Base-by-base conservation (phyloP, 192 early-diverging fungal genomes). In the Coemansia pectinata region DNA sequence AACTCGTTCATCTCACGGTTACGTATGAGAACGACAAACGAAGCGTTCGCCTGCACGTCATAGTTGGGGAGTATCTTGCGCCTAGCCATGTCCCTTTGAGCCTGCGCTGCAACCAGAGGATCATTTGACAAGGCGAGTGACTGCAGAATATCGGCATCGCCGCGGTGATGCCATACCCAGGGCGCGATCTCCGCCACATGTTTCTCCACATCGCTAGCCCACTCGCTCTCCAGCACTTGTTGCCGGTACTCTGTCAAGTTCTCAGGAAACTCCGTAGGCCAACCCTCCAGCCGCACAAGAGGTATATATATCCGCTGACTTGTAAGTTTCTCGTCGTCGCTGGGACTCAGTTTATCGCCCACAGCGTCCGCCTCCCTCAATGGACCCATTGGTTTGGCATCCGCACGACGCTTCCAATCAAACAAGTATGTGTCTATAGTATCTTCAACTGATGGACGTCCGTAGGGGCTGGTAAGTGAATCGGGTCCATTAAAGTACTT, bases 21-120 rank as follows among this genome's bases (percentile, higher is more conserved):
- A 4, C 86, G 83, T 12, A 88, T 52, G 11, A 92, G 76, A 0
- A 91, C 86, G 3, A 91, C 77, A 65, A 85, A 82, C 11, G 73
- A 38, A 6, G 80, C 84, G 31, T 71, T 76, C 23, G 69, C 79
- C 21, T 57, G 67, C 1, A 8, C n/a, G 0, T 10, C 50, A 0
- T 45, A 10, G 7, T 63, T 19, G 14, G 70, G 76, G 3, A 72
- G 21, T 3, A 83, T 72, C 6, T 70, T 70, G 2, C 42, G 39
- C 9, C 36, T 21, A 31, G 63, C 66, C 76, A 78, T 78, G 4
- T 72, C 72, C 4, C 2, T 3, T 14, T 44, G 1, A 15, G 76
- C 81, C 12, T 6, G 39, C 1, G 5, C n/a, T 1, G 55, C 42
- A 4, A 10, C 55, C 4, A 6, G 0, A 5, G 3, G 5, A 50